A percentile compares a stretch with the other conserved stretches of the same genome.
These are phyloP conservation scores for Candida berthetii DNA, from an alignment of 805 yeast genomes.

Conservation along the genomic window DNA sequence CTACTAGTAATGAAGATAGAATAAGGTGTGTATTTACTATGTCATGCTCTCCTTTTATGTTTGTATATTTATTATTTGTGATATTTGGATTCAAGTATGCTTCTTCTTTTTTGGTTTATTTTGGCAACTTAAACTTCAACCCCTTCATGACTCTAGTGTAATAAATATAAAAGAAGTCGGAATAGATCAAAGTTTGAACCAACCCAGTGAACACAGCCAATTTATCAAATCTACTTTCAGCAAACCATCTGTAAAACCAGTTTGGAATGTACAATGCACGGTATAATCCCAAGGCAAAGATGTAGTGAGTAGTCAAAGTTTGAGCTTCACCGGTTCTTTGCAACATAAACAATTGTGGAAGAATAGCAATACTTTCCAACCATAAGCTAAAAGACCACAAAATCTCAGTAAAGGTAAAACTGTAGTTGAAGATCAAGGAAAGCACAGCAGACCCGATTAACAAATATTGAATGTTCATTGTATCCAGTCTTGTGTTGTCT, in stretches of 20 bases:
- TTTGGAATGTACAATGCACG: constrained; percentile 88
- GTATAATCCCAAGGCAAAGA: constrained; percentile 88
- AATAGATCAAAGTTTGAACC: constrained; percentile 80
- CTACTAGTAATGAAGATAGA: neutral
- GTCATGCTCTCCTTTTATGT: no score
- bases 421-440: constrained; percentile 59
- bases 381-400: constrained; percentile 88
- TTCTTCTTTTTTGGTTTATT: constrained; percentile 2
- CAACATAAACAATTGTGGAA: constrained; percentile 88
- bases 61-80: no score
- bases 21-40: no score
- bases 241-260: constrained; percentile 83
- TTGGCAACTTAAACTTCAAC: constrained; percentile 67
- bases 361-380: constrained; percentile 87
- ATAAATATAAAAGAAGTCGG: constrained; percentile 94
- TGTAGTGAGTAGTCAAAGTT: constrained; percentile 84
- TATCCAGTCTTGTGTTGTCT: constrained; percentile 54
- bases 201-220: constrained; percentile 76
- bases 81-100: no score
- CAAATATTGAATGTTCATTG: constrained; percentile 70
- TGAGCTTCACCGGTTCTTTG: constrained; percentile 88
- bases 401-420: constrained; percentile 55
- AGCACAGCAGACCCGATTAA: constrained; percentile 54
- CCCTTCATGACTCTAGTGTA: constrained; percentile 79
- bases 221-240: constrained; percentile 59